phyloP scores from a whole-genome alignment of 2,329 filamentous ascomycete species.

The Fusarium palustre region DNA sequence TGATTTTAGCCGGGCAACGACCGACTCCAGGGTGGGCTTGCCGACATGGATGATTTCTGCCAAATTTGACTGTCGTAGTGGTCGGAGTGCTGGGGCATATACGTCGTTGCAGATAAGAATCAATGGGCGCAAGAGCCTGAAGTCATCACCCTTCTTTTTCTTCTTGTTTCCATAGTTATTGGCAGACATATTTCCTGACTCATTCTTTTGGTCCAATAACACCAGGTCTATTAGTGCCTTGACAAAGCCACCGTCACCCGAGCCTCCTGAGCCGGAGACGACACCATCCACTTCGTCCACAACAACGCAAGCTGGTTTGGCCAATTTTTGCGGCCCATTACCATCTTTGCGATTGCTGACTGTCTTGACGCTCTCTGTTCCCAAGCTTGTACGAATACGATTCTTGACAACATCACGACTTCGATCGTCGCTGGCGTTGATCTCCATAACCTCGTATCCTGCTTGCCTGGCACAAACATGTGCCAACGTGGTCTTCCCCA shows the following conservation, averaged over 20 bases:
- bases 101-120: slow-evolving; percentile 98
- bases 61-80: slow-evolving; percentile 83
- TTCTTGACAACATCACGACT: slow-evolving; percentile 91
- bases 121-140: slow-evolving; percentile 86
- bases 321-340: slow-evolving; percentile 72
- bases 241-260: slow-evolving; percentile 93
- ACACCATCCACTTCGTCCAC: slow-evolving; percentile 98
- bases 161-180: slow-evolving; percentile 55
- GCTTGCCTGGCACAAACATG: slow-evolving; percentile 96
- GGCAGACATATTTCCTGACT: slow-evolving; percentile 47
- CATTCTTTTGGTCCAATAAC: slow-evolving; percentile 85
- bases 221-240: slow-evolving; percentile 94
- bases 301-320: slow-evolving; percentile 89
- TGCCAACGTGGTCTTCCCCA: slow-evolving; percentile 95
- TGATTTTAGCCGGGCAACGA: slow-evolving; percentile 81
- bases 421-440: slow-evolving; percentile 97
- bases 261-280: slow-evolving; percentile 79
- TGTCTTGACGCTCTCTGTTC: slow-evolving; percentile 91
- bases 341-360: slow-evolving; percentile 71
- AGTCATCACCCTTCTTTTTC: slow-evolving; percentile 83
- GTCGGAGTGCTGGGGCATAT: slow-evolving; percentile 89
- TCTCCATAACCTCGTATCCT: slow-evolving; percentile 95
- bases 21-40: slow-evolving; percentile 87
- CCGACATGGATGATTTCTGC: slow-evolving; percentile 94
- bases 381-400: slow-evolving; percentile 89